phyloP scores from a whole-genome alignment of 306 rosid species.

The Boehmeria nivea region DNA sequence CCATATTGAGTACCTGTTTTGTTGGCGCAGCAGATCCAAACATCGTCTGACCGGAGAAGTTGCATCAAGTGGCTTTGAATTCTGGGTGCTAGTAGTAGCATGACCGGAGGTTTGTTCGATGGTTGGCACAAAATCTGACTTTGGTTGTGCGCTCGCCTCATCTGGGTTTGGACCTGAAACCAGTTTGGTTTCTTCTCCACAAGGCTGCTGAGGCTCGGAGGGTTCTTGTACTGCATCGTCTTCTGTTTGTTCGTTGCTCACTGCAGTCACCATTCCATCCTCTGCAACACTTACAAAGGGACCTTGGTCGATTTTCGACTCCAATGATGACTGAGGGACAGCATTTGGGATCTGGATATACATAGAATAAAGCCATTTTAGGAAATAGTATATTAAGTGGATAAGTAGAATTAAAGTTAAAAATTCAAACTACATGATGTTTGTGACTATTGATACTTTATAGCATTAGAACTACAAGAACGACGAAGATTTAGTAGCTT shows the following conservation, averaged over 20 bases:
- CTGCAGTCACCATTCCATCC: slow-evolving; percentile 84
- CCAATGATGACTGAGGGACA: slow-evolving; percentile 30
- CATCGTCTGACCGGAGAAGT: slow-evolving; percentile 42
- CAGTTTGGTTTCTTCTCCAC: slow-evolving; percentile 17
- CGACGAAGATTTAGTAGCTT: no score
- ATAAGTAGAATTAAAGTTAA: no score
- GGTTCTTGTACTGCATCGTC: slow-evolving; percentile 31
- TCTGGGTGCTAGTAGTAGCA: slow-evolving; percentile 12
- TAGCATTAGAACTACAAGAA: no score
- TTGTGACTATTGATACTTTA: no score
- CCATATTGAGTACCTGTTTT: slow-evolving; percentile 57
- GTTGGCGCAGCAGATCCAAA: slow-evolving; percentile 42
- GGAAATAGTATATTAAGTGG: no score
- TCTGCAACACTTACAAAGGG: slow-evolving; percentile 67
- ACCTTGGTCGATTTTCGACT: slow-evolving; percentile 65
- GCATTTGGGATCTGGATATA: slow-evolving; percentile 37
- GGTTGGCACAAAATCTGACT: slow-evolving; percentile 16
- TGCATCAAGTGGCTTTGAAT: slow-evolving; percentile 26
- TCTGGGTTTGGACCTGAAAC: slow-evolving; percentile 24
- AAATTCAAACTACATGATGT: no score
- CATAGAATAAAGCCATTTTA: slow-evolving; percentile 1
- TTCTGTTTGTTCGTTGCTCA: slow-evolving; percentile 37
- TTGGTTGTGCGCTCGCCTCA: slow-evolving; percentile 24
- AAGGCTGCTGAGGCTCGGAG: slow-evolving; percentile 21
- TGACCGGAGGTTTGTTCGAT: slow-evolving; percentile 12